Percentiles rank a stretch among this genome's conserved stretches.
These are phyloP conservation scores for Rhodotorula sp. DNA, from an alignment of 1,284 basidiomycete genomes.

Conservation along the genomic window DNA sequence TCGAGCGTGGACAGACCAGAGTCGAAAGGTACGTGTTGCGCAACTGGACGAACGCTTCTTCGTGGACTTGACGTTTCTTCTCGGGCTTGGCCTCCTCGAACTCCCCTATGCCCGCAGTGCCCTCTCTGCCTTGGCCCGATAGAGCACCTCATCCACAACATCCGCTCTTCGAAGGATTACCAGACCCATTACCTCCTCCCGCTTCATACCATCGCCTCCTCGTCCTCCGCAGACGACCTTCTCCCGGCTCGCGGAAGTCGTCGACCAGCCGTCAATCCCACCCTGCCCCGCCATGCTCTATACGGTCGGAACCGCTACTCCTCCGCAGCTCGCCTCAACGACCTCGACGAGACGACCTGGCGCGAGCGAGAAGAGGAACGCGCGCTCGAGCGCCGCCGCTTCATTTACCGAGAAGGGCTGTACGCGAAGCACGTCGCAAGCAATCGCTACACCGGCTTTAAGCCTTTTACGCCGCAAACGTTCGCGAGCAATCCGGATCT, in stretches of 20 bases:
- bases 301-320: conserved; percentile 25
- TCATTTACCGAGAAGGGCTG: conserved; percentile 43
- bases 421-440: conserved; percentile 47
- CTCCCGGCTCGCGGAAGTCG: not conserved
- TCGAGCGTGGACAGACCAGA: conserved; percentile 45
- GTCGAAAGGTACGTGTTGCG: conserved; percentile 41
- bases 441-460: conserved; percentile 46
- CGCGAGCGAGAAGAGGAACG: conserved; percentile 38
- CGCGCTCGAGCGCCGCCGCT: conserved; percentile 42
- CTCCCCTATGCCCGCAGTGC: conserved; percentile 33
- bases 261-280: not conserved
- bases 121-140: conserved; percentile 46
- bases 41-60: conserved; percentile 16
- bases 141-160: conserved; percentile 45
- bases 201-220: conserved; percentile 10
- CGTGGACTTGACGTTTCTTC: conserved; percentile 14
- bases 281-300: conserved; percentile 36
- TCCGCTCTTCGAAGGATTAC: conserved; percentile 46
- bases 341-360: conserved; percentile 23
- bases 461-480: conserved; percentile 37
- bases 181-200: conserved; percentile 44
- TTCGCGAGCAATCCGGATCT: conserved; percentile 35
- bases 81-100: conserved; percentile 19
- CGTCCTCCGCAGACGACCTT: not conserved
- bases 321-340: not conserved